phyloP scores from a whole-genome alignment of 2,329 filamentous ascomycete species.

The Stromatinia cepivora region DNA sequence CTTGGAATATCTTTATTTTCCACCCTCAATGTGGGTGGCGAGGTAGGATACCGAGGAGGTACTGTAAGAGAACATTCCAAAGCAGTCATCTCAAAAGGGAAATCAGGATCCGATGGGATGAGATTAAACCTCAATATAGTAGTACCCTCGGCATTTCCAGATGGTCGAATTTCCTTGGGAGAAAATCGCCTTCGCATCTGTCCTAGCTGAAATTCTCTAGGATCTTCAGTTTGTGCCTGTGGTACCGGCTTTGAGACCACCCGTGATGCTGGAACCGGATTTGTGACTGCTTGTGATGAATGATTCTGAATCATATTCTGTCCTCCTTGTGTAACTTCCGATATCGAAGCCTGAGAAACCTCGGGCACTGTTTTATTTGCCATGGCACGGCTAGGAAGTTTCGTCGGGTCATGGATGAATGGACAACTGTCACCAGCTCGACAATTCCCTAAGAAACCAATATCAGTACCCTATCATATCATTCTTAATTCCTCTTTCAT shows the following conservation, averaged over 20 bases:
- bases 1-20: conserved; percentile 69
- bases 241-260: conserved; percentile 67
- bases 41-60: conserved; percentile 61
- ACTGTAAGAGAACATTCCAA: conserved; percentile 68
- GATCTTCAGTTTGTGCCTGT: conserved; percentile 62
- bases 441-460: conserved; percentile 46
- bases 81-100: conserved; percentile 72
- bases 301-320: conserved; percentile 34
- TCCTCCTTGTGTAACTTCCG: conserved; percentile 19
- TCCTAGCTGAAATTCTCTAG: conserved; percentile 71
- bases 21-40: conserved; percentile 60
- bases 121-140: conserved; percentile 65
- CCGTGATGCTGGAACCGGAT: conserved; percentile 44
- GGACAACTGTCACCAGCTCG: conserved; percentile 52
- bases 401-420: conserved; percentile 48
- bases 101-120: conserved; percentile 76
- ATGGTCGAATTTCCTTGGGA: conserved; percentile 46
- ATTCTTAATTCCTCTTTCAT: conserved; percentile 26
- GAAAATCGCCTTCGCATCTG: conserved; percentile 69
- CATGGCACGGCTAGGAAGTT: conserved; percentile 28
- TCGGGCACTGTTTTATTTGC: conserved; percentile 27
- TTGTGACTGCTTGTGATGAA: conserved; percentile 39
- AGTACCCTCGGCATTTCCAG: conserved; percentile 27
- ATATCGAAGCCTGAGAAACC: conserved; percentile 24
- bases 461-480: conserved; percentile 33